Percentiles rank a stretch among this genome's conserved stretches.
phyloP scores from a whole-genome alignment of 2,329 filamentous ascomycete species.

The Fusarium virguliforme region DNA sequence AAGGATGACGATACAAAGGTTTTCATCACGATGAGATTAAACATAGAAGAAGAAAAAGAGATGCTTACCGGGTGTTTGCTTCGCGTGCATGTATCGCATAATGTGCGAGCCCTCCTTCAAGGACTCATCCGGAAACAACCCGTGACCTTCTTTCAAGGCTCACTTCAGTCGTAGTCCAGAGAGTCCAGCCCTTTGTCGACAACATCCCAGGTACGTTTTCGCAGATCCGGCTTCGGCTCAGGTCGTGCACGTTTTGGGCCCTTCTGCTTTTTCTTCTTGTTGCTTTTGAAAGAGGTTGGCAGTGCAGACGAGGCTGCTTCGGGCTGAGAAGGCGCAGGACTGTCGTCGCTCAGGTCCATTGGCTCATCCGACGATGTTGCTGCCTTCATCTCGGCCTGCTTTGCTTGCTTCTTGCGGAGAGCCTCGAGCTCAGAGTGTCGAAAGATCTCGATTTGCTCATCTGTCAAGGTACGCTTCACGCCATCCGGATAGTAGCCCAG shows the following conservation, averaged over 20 bases:
- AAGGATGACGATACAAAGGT: slow-evolving; percentile 94
- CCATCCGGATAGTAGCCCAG: slow-evolving; percentile 91
- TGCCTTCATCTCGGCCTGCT: slow-evolving; percentile 40
- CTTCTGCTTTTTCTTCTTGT: slow-evolving; percentile 56
- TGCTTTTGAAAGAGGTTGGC: slow-evolving; percentile 35
- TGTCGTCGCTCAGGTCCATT: slow-evolving; percentile 30
- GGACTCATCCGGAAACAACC: neutral
- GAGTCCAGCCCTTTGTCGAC: slow-evolving; percentile 74
- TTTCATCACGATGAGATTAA: slow-evolving; percentile 80
- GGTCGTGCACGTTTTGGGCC: slow-evolving; percentile 58
- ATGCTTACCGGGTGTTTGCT: slow-evolving; percentile 31
- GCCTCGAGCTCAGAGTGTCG: slow-evolving; percentile 88
- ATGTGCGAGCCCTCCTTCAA: neutral
- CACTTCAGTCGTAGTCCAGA: slow-evolving; percentile 70
- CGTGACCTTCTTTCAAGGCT: no score
- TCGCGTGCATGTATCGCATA: slow-evolving; percentile 34
- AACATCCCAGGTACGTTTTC: slow-evolving; percentile 78
- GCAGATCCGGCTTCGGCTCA: slow-evolving; percentile 72
- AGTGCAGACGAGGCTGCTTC: slow-evolving; percentile 18
- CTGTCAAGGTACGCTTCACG: slow-evolving; percentile 88
- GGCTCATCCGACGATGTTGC: slow-evolving; percentile 36
- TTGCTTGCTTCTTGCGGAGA: slow-evolving; percentile 71
- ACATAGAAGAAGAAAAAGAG: slow-evolving; percentile 2
- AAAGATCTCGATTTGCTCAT: slow-evolving; percentile 92
- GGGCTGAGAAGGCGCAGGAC: slow-evolving; percentile 27